Conservation (phyloP, 495 filamentous ascomycete genomes). For the Elasticomyces elasticus region DNA sequence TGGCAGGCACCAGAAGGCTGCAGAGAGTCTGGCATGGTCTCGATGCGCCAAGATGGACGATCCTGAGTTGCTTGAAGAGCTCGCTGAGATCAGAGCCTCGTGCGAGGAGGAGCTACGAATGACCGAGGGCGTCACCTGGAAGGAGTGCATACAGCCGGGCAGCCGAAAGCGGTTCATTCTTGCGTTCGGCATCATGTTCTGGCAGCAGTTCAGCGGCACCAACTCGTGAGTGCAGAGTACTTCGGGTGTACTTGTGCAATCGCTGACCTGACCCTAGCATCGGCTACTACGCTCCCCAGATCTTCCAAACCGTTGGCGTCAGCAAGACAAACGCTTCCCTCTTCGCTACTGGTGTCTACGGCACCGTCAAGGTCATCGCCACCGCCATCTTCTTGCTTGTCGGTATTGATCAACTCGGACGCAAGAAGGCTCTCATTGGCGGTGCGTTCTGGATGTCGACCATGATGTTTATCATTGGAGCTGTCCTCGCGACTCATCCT, state of each 20-base stretch:
- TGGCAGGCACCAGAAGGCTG: slow-evolving; percentile 4
- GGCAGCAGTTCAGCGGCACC: slow-evolving; percentile 33
- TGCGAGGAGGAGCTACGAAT: slow-evolving; percentile 14
- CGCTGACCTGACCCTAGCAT: background rate
- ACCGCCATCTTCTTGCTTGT: slow-evolving; percentile 17
- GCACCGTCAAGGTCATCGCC: slow-evolving; percentile 21
- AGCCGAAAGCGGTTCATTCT: slow-evolving; percentile 12
- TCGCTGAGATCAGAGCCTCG: slow-evolving; percentile 15
- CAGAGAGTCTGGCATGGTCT: background rate
- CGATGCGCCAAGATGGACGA: background rate
- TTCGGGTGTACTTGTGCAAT: background rate
- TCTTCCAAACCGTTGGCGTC: slow-evolving; percentile 25
- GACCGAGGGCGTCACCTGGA: slow-evolving; percentile 16
- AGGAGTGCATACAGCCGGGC: slow-evolving; percentile 3
- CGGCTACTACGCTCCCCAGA: slow-evolving; percentile 23
- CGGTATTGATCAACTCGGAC: slow-evolving; percentile 20
- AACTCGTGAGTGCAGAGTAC: slow-evolving; percentile 9
- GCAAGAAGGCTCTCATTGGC: slow-evolving; percentile 11
- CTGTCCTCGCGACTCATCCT: slow-evolving; percentile 14
- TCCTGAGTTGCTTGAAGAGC: slow-evolving; percentile 13
- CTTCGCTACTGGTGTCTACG: slow-evolving; percentile 19
- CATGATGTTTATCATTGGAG: slow-evolving; percentile 14
- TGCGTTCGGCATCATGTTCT: slow-evolving; percentile 13
- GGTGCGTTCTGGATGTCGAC: slow-evolving; percentile 16
- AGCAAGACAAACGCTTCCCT: slow-evolving; percentile 3